Evolutionary conservation across 2,329 filamentous ascomycete genomes (phyloP).

Genomic region (Neurospora crassa): DNA sequence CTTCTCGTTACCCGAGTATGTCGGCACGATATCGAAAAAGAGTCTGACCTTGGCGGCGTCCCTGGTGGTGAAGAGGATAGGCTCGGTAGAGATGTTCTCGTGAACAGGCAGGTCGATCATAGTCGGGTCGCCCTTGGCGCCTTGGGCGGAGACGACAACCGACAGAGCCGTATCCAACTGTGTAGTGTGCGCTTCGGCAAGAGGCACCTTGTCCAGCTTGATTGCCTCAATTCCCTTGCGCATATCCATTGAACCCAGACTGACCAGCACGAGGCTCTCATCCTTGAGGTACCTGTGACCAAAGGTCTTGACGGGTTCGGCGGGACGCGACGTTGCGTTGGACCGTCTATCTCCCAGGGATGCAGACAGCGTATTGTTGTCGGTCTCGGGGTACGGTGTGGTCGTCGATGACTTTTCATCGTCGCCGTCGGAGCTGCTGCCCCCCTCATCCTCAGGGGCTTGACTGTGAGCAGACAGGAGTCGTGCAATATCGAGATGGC

Average conservation of each 20-base stretch:
- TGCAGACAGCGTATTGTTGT: slow-evolving; percentile 25
- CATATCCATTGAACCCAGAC: slow-evolving; percentile 89
- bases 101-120: slow-evolving; percentile 89
- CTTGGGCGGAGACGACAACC: slow-evolving; percentile 77
- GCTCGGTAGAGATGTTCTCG: slow-evolving; percentile 87
- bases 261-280: slow-evolving; percentile 83
- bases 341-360: slow-evolving; percentile 55
- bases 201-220: slow-evolving; percentile 76
- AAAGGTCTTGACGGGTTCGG: slow-evolving; percentile 86
- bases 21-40: slow-evolving; percentile 90
- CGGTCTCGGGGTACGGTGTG: slow-evolving; percentile 33
- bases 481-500: slow-evolving; percentile 72
- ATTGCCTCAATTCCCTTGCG: slow-evolving; percentile 74
- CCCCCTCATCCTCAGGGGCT: slow-evolving; percentile 21
- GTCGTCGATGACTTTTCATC: slow-evolving; percentile 20
- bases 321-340: slow-evolving; percentile 38
- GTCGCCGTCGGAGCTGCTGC: slow-evolving; percentile 21
- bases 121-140: slow-evolving; percentile 76
- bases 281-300: slow-evolving; percentile 90
- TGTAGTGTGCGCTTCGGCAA: slow-evolving; percentile 81
- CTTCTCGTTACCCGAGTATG: slow-evolving; percentile 83
- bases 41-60: slow-evolving; percentile 78
- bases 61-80: slow-evolving; percentile 75
- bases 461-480: slow-evolving; percentile 50
- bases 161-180: slow-evolving; percentile 92